phyloP scores from a whole-genome alignment of 495 filamentous ascomycete species.

The Copromyces sp. region DNA sequence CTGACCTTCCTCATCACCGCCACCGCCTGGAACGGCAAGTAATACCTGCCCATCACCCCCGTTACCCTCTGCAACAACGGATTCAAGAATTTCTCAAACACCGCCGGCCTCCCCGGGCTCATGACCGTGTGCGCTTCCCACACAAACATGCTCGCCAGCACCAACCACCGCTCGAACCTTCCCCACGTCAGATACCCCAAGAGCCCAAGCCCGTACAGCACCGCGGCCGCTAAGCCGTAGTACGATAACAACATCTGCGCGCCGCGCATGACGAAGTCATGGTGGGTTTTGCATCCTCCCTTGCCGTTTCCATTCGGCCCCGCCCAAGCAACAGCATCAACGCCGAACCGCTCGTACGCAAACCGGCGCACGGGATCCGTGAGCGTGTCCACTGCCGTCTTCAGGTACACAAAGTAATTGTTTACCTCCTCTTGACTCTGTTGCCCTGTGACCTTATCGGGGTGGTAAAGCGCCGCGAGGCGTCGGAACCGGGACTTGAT shows the following conservation, averaged over 20 bases:
- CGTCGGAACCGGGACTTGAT: slow-evolving; percentile 81
- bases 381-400: slow-evolving; percentile 75
- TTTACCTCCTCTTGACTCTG: slow-evolving; percentile 21
- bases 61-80: slow-evolving; percentile 43
- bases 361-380: slow-evolving; percentile 69
- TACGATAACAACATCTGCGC: slow-evolving; percentile 46
- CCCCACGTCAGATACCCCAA: slow-evolving; percentile 78
- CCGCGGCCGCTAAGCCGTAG: slow-evolving; percentile 52
- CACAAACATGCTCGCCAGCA: slow-evolving; percentile 53
- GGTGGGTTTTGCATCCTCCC: slow-evolving; percentile 47
- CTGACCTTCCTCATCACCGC: slow-evolving; percentile 63
- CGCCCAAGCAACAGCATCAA: slow-evolving; percentile 54
- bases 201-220: slow-evolving; percentile 58
- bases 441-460: slow-evolving; percentile 58
- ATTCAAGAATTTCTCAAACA: slow-evolving; percentile 52
- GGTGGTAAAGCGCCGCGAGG: slow-evolving; percentile 76
- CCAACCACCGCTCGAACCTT: slow-evolving; percentile 82
- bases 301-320: slow-evolving; percentile 18
- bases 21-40: slow-evolving; percentile 84
- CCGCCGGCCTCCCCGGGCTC: slow-evolving; percentile 46
- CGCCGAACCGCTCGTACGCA: slow-evolving; percentile 92
- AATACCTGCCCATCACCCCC: slow-evolving; percentile 41
- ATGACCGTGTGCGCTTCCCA: slow-evolving; percentile 70
- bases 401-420: slow-evolving; percentile 69
- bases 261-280: slow-evolving; percentile 64